These are phyloP conservation scores for Suhomyces xylopsoci DNA, from an alignment of 805 yeast species.

Conservation along the genomic window DNA sequence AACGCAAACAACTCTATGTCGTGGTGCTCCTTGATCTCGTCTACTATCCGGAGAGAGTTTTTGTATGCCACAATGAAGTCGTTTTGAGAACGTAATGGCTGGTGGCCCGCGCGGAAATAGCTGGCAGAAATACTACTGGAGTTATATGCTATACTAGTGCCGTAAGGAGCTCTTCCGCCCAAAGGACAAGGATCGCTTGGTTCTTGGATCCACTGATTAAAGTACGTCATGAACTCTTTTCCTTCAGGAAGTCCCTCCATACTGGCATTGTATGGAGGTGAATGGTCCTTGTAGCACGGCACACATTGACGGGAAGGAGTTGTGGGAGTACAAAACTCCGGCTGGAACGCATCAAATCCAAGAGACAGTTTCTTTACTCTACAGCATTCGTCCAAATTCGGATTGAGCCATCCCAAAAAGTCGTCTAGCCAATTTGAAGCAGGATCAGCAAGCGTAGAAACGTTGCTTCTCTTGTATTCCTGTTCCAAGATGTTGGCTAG, in stretches of 20 bases:
- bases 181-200: conserved; percentile 89
- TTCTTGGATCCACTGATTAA: conserved; percentile 79
- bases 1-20: conserved; percentile 72
- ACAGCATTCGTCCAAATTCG: conserved; percentile 84
- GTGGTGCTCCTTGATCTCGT: conserved; percentile 45
- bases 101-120: conserved; percentile 76
- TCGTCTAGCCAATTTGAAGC: conserved; percentile 93
- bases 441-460: conserved; percentile 74
- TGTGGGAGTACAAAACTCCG: conserved; percentile 61
- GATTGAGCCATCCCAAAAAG: conserved; percentile 81
- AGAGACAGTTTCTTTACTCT: conserved; percentile 49
- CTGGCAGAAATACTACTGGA: conserved; percentile 49
- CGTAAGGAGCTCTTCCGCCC: conserved; percentile 93
- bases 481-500: conserved; percentile 79
- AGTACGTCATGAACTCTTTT: conserved; percentile 65
- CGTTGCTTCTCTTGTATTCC: conserved; percentile 65
- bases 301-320: conserved; percentile 71
- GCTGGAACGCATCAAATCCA: conserved; percentile 12
- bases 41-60: conserved; percentile 64
- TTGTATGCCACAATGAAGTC: conserved; percentile 82
- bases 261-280: conserved; percentile 60
- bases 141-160: conserved; percentile 50
- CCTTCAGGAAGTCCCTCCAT: conserved; percentile 84
- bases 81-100: conserved; percentile 72
- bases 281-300: conserved; percentile 61